These are phyloP conservation scores for Fraxinus floribunda DNA, from an alignment of 305 asterid species.

Conservation along the genomic window DNA sequence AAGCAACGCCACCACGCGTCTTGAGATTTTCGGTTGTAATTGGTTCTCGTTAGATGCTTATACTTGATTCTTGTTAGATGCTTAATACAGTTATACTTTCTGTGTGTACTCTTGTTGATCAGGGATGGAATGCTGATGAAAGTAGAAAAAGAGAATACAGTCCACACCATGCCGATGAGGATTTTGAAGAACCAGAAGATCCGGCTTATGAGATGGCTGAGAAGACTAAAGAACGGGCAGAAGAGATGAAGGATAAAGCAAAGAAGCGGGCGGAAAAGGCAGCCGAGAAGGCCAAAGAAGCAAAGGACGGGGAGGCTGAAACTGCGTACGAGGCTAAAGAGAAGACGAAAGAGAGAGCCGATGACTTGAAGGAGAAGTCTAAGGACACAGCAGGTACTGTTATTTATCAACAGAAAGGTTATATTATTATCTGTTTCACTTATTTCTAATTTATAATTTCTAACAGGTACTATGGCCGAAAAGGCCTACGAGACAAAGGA, in stretches of 20 bases:
- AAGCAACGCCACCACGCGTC: neutral
- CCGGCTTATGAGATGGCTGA: constrained; percentile 36
- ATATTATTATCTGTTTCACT: neutral
- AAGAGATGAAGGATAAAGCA: constrained; percentile 33
- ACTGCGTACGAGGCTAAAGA: neutral
- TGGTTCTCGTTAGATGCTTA: neutral
- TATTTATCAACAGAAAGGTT: neutral
- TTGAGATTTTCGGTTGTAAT: neutral
- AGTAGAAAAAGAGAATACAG: constrained; percentile 32
- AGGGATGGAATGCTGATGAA: constrained; percentile 46
- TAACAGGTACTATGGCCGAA: constrained; percentile 20
- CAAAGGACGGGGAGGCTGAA: neutral
- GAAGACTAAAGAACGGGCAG: constrained; percentile 29
- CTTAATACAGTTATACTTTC: neutral
- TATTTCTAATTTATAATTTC: neutral
- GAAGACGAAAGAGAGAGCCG: neutral
- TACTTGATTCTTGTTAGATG: too few species aligned
- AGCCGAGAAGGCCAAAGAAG: constrained; percentile 19
- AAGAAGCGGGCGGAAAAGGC: constrained; percentile 4
- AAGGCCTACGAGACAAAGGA: constrained; percentile 18
- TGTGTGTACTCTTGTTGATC: neutral
- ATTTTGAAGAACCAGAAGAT: constrained; percentile 12
- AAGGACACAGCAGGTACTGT: constrained; percentile 17
- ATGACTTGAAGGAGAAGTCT: constrained; percentile 13
- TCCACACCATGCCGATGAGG: constrained; percentile 34